Evolutionary conservation across 23 red algal genomes (phyloP).

Genomic region (Pyropia yezoensis): DNA sequence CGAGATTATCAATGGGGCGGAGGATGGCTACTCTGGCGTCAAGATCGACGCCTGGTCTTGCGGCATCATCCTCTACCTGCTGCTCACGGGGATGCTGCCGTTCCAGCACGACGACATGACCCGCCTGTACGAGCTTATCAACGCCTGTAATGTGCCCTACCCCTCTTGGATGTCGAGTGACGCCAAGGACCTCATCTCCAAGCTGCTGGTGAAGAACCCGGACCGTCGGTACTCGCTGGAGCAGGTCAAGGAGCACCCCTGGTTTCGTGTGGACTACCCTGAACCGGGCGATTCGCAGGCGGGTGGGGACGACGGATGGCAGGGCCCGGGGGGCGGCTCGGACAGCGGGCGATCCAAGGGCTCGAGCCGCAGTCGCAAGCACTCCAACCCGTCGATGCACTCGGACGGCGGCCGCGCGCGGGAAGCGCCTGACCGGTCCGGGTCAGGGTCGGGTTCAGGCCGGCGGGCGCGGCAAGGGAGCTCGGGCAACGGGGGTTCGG

Average conservation of each 20-base stretch:
- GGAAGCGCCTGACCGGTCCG: slow-evolving; percentile 29
- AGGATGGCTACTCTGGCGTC: slow-evolving; percentile 1
- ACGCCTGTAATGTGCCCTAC: not conserved
- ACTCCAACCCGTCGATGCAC: not conserved
- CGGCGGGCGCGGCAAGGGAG: not conserved
- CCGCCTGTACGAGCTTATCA: slow-evolving; percentile 5
- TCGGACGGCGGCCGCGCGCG: slow-evolving; percentile 8
- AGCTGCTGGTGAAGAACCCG: slow-evolving; percentile 9
- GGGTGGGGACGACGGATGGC: not conserved
- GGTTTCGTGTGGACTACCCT: slow-evolving; percentile 2
- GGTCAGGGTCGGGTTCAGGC: not conserved
- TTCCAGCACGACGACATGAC: slow-evolving; percentile 29
- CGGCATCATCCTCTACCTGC: slow-evolving; percentile 41
- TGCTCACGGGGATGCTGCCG: slow-evolving; percentile 42
- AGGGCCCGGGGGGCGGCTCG: slow-evolving; percentile 12
- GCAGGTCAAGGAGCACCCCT: slow-evolving; percentile 22
- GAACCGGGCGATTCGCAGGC: slow-evolving; percentile 28
- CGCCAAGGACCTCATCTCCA: not conserved
- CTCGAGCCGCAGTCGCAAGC: slow-evolving; percentile 14
- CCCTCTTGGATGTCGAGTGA: not conserved
- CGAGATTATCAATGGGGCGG: slow-evolving; percentile 3
- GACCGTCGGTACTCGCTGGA: slow-evolving; percentile 16
- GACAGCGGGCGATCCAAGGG: slow-evolving; percentile 4
- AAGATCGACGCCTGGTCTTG: slow-evolving; percentile 36
- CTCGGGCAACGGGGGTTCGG: too few relatives aligned